Base-by-base conservation (phyloP, 768 basidiomycete species). In the Rickenella mellea region DNA sequence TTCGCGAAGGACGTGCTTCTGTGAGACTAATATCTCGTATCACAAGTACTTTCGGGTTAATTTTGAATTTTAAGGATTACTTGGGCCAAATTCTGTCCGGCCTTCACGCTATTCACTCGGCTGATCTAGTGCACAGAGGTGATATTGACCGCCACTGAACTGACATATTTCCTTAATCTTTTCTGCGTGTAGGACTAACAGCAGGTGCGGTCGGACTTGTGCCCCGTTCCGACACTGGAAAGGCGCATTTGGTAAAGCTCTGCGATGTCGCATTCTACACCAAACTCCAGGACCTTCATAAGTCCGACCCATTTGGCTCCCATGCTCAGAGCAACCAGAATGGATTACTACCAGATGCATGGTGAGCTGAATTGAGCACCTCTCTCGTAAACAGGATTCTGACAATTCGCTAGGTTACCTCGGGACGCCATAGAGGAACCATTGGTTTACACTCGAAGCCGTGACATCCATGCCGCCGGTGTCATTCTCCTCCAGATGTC, bases 401-500 rank as follows among this genome's bases (percentile, higher is more conserved):
- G 20, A 19, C 7, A 19, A 11, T 9, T 6, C 4, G 29, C 7
- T 32, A 86, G 87, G 90, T 49, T 82, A 5, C 80, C 83, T 1
- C 77, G 76, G 46, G 92, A 93, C 40, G 80, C 80, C 29, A 70
- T 83, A 35, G 83, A 88, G 28, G 83, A 84, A 20, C 80, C 82
- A 0, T 67, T 89, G n/a, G 54, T 74, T 0, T 92, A 92, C 56
- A 83, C 85, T 7, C 76, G 71, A 29, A 68, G 76, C 30, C 73
- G 91, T 22, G 92, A 96, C 52, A 79, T 94, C 8, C 90, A 92
- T 61, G 72, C 76, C 32, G 76, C 80, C 0, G 91, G 86, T 0
- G 72, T 93, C 20, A 70, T 90, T 2, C 64, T 92, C 28, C 52
- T 91, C 40, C 87, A 93, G 60, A 89, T 94, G 86, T 59, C 94